Evolutionary conservation across 2,329 filamentous ascomycete species (phyloP), one percentile per base, ranked within the genome.

Genomic region (Alternaria postmessia): DNA sequence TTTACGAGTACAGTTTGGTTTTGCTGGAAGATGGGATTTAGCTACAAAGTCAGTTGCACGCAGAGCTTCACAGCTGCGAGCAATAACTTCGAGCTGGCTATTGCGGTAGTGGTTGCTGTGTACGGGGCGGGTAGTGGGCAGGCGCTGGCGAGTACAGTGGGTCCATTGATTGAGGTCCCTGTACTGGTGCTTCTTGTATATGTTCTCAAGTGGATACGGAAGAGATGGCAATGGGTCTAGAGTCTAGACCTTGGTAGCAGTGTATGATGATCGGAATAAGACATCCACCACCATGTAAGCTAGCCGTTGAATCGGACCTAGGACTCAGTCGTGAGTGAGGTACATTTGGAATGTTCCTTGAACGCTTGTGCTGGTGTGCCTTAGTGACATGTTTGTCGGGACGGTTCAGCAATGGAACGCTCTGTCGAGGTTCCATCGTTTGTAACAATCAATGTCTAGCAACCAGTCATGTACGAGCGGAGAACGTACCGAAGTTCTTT

Each of bases 1-100:
- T 97, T 96, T 81, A 87, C 88, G 48, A 69, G 82, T 2, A 95
- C 92, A 0, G 81, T 95, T 1, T 81, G 81, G 43, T 79, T 89
- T 2, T 85, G 87, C 3, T 82, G 84, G 49, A 84, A 82, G n/a
- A 79, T 90, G n/a, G 90, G 92, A 0, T 93, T 93, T 59, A 88
- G 87, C 0, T 96, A 96, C 74, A 84, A 84, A 36, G 75, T 93
- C 1, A 85, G 86, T 1, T 84, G 86, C 11, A 94, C 92, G 2
- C 92, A 96, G 79, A 93, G 91, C 73, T 95, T 96, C 70, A 96
- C 92, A 0, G 94, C 92, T 0, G 93, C 92, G 0, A 96, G 93
- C 75, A 97, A 97, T 74, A 96, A 97, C 75, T 97, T 97, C 71
- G 93, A 97, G 81, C 81, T 97, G 24, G 92, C 93, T 0, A 96